Base-by-base conservation (phyloP, 164 flowering plant genomes). In the Annona squamosa region DNA sequence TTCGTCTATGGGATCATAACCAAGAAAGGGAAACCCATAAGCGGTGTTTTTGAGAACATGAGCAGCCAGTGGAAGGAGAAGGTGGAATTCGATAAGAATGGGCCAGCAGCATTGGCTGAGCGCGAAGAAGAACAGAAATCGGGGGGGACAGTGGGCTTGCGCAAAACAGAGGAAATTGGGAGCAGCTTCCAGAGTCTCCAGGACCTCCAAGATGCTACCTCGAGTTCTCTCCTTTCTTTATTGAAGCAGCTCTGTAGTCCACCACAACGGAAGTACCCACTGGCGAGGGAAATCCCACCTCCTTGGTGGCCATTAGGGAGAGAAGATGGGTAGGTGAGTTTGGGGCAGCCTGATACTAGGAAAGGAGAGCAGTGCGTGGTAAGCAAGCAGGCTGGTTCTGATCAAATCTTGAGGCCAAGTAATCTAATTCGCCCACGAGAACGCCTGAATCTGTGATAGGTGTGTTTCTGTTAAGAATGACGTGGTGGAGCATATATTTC, bases 1-100 rank as follows among this genome's bases (percentile, higher is more conserved):
- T 91, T 91, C 67, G 93, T 91, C 5, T 91, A 91, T 78, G 96
- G 96, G 56, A 89, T 91, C 70, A 87, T 89, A 62, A 91, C 92
- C 0, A 93, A 91, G 84, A 91, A 89, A 67, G 97, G 97, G 17
- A 91, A 91, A 68, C 93, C 93, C 0, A 91, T 88, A 43, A 88
- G 90, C 18, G 97, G 97, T 48, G 83, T 89, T 7, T 88, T 90
- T 17, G 92, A 88, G 68, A 88, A 87, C 73, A 81, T 88, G 12
- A 81, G 89, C 2, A 88, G 79, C 10, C 87, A 90, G 91, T 88
- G 90, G 91, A 88, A 86, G 68, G 91, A 88, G 71, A 87, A 88
- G 71, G 90, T 88, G 12, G 73, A 86, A 65, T 88, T 88, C 74
- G 90, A 88, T 70, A 74, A 85, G 68, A 87, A 88, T 72, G 92